Conservation (phyloP, 78 protist genomes). For the Dictyostelium firmibasis region DNA sequence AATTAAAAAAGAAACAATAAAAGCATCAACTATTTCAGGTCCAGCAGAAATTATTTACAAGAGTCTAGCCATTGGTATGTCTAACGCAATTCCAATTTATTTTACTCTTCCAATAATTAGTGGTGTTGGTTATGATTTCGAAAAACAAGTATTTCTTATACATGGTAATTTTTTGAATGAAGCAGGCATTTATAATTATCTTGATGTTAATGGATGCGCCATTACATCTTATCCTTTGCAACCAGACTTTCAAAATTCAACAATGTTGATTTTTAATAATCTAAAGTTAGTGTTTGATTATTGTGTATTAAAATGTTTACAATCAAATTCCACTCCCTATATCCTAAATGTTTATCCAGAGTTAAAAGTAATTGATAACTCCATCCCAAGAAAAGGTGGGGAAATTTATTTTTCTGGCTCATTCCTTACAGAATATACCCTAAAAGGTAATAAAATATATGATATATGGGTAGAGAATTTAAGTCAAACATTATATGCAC, state of each 20-base stretch:
- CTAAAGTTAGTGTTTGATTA: not conserved
- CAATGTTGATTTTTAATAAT: not conserved
- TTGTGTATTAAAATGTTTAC: not conserved
- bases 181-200: not conserved
- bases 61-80: not conserved
- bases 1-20: not conserved
- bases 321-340: not conserved
- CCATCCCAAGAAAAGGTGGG: not conserved
- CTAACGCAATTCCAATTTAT: not conserved
- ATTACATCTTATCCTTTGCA: not conserved
- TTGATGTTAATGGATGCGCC: not conserved
- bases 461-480: not conserved
- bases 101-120: not conserved
- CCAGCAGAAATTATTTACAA: not conserved
- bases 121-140: not conserved
- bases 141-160: not conserved
- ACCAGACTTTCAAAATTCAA: not conserved
- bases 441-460: not conserved
- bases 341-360: not conserved
- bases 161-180: not conserved
- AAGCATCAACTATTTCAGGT: not conserved
- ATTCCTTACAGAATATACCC: not conserved
- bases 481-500: not conserved
- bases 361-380: not conserved
- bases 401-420: not conserved